Base-by-base conservation (phyloP, 2,329 filamentous ascomycete genomes). In the Xylaria sp. region DNA sequence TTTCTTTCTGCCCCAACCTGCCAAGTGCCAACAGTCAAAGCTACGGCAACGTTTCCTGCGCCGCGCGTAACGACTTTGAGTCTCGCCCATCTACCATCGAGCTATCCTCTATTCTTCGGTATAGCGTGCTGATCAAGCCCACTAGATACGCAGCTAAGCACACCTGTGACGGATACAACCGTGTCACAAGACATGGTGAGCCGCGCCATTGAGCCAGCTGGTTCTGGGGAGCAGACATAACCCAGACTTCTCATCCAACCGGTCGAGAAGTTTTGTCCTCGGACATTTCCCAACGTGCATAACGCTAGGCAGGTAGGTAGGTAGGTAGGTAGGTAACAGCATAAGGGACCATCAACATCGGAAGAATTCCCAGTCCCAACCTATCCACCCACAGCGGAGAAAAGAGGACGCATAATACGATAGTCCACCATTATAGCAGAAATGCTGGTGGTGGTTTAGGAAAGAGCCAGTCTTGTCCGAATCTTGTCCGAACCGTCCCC, bases 241-340 rank as follows among this genome's bases (percentile, higher is more conserved):
- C 63, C 57, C 41, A 65, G 57, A 54, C 57, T 57, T 62, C 18
- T 34, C 52, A 57, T 62, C 28, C 44, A 51, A 34, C 23, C 23
- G 15, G 39, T 15, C 34, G 34, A 50, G n/a, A 39, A 34, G 34
- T 46, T 23, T 61, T 69, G 44, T 58, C 13, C 66, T 69, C 66
- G 62, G 66, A 41, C 61, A 69, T 37, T 65, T 69, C 39, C 39
- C 39, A 51, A 51, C 51, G 41, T 61, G 56, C 57, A 57, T 65
- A n/a, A 39, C 46, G 48, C 32, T n/a, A n/a, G n/a, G n/a, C n/a
- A n/a, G n/a, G n/a, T n/a, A n/a, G n/a, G n/a, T 65, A 39, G 34
- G 50, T 9, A 46, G 34, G 66, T 44, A 63, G 54, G 37, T 55
- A 39, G 23, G 50, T 15, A 46, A 25, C 51, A 63, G 34, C 66